These are phyloP conservation scores for Neurospora hispaniola DNA, from an alignment of 495 filamentous ascomycete species.

Conservation along the genomic window DNA sequence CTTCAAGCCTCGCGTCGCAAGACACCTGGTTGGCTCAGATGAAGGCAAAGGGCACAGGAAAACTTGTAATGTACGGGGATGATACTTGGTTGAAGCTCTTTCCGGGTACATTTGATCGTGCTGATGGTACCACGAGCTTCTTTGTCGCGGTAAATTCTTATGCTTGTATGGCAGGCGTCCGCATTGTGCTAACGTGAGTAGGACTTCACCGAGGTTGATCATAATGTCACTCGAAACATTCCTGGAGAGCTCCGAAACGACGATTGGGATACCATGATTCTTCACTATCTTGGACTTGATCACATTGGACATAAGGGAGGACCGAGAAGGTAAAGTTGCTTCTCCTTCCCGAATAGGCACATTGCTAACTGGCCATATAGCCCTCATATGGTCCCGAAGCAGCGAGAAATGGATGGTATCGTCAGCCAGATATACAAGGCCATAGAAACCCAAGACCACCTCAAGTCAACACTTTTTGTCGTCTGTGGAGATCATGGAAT, in stretches of 20 bases:
- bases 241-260: constrained; percentile 56
- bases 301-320: constrained; percentile 97
- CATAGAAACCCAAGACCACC: constrained; percentile 56
- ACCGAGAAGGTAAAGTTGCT: constrained; percentile 54
- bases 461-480: constrained; percentile 70
- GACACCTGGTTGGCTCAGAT: constrained; percentile 96
- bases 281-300: constrained; percentile 94
- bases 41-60: constrained; percentile 56
- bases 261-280: constrained; percentile 89
- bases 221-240: constrained; percentile 91
- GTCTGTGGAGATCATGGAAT: constrained; percentile 94
- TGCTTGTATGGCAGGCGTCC: not conserved
- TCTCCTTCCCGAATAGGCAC: too few relatives aligned
- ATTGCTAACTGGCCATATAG: constrained; percentile 30
- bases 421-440: constrained; percentile 65
- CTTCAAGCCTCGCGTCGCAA: constrained; percentile 72
- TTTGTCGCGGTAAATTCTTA: constrained; percentile 80
- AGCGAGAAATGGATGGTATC: constrained; percentile 86
- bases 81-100: constrained; percentile 99
- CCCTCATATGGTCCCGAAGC: constrained; percentile 85
- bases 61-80: constrained; percentile 90
- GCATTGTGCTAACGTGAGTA: constrained; percentile 24
- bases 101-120: constrained; percentile 70
- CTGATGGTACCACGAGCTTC: constrained; percentile 92
- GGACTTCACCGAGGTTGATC: constrained; percentile 97